Evolutionary conservation across 495 filamentous ascomycete species (phyloP).

Genomic region (Xylaria castorea): DNA sequence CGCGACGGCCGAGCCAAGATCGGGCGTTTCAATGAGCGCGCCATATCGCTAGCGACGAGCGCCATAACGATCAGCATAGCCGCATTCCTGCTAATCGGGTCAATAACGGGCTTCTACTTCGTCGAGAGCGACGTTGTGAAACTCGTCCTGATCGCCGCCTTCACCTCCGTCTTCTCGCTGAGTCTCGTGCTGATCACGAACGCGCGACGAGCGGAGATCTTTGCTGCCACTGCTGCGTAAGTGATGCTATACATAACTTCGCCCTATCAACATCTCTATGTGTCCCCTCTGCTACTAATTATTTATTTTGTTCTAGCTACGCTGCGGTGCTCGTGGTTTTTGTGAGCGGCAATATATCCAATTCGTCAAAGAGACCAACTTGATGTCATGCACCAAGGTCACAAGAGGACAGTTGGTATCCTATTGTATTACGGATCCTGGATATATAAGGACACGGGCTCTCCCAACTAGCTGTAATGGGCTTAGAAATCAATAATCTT

Average conservation of each 20-base stretch:
- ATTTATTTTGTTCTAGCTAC: constrained; percentile 13
- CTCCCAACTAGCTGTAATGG: no score
- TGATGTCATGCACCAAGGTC: background rate
- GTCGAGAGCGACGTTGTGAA: background rate
- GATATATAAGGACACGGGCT: no score
- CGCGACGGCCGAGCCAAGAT: constrained; percentile 13
- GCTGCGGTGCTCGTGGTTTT: constrained; percentile 32
- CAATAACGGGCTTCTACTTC: constrained; percentile 29
- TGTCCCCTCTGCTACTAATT: no score
- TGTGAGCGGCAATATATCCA: constrained; percentile 17
- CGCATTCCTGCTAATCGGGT: constrained; percentile 27
- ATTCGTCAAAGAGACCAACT: background rate
- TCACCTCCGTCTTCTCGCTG: constrained; percentile 27
- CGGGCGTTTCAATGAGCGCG: constrained; percentile 23
- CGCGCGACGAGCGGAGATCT: constrained; percentile 29
- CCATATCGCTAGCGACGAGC: constrained; percentile 9
- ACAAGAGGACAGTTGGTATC: no score
- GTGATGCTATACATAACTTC: background rate
- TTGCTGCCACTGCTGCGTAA: constrained; percentile 30
- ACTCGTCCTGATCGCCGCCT: constrained; percentile 24
- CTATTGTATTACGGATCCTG: no score
- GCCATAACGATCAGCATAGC: constrained; percentile 22
- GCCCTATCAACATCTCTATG: no score
- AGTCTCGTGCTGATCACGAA: constrained; percentile 30
- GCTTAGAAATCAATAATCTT: no score